Conservation (phyloP, 2,329 filamentous ascomycete species). For the Sclerotinia spermophila region DNA sequence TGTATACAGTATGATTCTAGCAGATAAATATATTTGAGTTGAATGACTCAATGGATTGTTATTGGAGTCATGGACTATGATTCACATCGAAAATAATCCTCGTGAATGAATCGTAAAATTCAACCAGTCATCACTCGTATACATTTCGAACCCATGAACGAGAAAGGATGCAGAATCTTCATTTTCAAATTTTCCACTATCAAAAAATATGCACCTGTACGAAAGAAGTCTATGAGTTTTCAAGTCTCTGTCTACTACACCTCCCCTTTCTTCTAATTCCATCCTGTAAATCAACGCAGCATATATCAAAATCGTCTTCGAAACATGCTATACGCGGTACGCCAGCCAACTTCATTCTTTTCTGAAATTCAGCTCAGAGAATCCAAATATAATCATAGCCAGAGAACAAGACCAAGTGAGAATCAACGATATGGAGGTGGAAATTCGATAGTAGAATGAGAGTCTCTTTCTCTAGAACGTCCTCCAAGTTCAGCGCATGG, state of each 20-base stretch:
- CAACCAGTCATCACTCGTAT: neutral
- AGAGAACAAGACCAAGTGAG: neutral
- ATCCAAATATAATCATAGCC: neutral
- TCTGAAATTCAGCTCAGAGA: neutral
- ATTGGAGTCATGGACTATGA: neutral
- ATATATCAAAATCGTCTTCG: neutral
- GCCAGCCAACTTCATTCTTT: neutral
- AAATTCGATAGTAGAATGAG: neutral
- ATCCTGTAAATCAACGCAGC: neutral
- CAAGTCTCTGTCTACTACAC: neutral
- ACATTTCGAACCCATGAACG: neutral
- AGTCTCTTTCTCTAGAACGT: neutral
- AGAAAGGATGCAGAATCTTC: neutral
- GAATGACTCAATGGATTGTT: neutral
- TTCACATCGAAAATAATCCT: neutral
- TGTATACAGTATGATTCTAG: neutral
- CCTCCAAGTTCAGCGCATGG: neutral
- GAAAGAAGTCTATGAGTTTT: neutral
- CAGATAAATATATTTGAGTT: neutral
- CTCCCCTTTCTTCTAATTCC: too few relatives aligned
- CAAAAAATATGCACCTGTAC: neutral
- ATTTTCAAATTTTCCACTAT: neutral
- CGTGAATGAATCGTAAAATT: neutral
- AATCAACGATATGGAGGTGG: neutral
- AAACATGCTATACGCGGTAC: neutral